Conservation (phyloP, 2,329 filamentous ascomycete species). For the Colletotrichum magnum region DNA sequence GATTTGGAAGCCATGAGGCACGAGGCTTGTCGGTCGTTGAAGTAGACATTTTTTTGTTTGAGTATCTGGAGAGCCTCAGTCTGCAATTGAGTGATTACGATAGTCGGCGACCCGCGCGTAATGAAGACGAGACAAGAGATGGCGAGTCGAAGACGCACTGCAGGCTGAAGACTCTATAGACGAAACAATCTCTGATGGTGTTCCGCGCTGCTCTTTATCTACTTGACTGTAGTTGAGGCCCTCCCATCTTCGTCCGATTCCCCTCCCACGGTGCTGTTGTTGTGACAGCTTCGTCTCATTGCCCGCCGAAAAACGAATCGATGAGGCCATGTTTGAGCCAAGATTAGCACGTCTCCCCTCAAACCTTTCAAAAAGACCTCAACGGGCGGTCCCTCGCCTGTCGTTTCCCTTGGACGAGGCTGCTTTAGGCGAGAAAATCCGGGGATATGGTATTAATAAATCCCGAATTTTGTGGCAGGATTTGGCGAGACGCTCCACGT, state of each 20-base stretch:
- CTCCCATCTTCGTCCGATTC: neutral
- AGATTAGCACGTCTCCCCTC: slow-evolving; percentile 1
- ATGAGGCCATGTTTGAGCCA: slow-evolving; percentile 30
- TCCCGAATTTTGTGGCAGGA: slow-evolving; percentile 13
- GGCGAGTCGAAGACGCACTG: neutral
- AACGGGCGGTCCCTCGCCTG: neutral
- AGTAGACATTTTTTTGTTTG: neutral
- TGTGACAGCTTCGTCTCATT: slow-evolving; percentile 22
- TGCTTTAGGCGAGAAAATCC: slow-evolving; percentile 9
- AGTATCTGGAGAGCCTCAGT: neutral
- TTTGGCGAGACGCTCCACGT: slow-evolving; percentile 19
- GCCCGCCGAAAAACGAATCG: too few species aligned
- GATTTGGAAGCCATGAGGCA: neutral
- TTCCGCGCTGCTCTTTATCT: neutral
- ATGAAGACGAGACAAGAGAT: slow-evolving; percentile 3
- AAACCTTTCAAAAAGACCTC: neutral
- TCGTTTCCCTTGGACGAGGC: neutral
- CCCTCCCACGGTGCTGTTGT: slow-evolving; percentile 1
- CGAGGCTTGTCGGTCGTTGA: neutral
- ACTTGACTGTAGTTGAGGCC: neutral
- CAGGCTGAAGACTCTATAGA: slow-evolving; percentile 3
- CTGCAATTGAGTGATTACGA: slow-evolving; percentile 10
- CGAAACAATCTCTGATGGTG: neutral
- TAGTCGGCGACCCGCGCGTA: slow-evolving; percentile 19
- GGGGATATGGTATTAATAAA: slow-evolving; percentile 27